Base-by-base conservation (phyloP, 2,329 filamentous ascomycete genomes). In the Coniochaeta ligniaria region DNA sequence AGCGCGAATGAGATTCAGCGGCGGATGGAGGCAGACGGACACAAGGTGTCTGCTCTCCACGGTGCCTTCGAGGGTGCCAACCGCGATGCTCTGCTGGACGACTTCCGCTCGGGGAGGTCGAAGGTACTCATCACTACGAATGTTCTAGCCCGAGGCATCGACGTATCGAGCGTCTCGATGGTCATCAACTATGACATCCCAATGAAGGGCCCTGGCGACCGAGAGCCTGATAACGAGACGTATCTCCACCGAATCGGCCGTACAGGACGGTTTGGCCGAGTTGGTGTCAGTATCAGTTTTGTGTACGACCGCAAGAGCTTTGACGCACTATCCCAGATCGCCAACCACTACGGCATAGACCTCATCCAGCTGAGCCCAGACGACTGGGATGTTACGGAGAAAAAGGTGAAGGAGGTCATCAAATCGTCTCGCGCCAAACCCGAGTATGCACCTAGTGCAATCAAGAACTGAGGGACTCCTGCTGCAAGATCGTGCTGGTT, bases 111-210 rank as follows among this genome's bases (percentile, higher is more conserved):
- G 52, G 94, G 94, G 43, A 83, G 88, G 62, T 92, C 92, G 70
- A 99, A 99, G 79, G 95, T 99, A 9, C 87, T 99, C 63, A 97
- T 99, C 71, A 96, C 95, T 1, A 99, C 95, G 67, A 99, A 99
- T 71, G 93, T 99, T 41, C 84, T 99, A 61, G 91, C 95, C 9
- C 92, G 95, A 71, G 95, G 95, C 72, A 98, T 99, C 69, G 95
- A 99, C 71, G 84, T 87, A 79, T 98, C 72, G 75, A 96, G 77
- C 31, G 95, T 99, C 16, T 96, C 92, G 11, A 95, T 99, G 88
- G 95, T 99, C 59, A 92, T 99, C 80, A 99, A 99, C 80, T 99
- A 99, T 76, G 89, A 92, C 67, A 89, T 92, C 61, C 89, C 89
- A 26, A 90, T 89, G 80, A 88, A 89, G 70, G 87, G 89, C 45